These are phyloP conservation scores for Testicularia cyperi DNA, from an alignment of 1,284 basidiomycete species.

Conservation along the genomic window DNA sequence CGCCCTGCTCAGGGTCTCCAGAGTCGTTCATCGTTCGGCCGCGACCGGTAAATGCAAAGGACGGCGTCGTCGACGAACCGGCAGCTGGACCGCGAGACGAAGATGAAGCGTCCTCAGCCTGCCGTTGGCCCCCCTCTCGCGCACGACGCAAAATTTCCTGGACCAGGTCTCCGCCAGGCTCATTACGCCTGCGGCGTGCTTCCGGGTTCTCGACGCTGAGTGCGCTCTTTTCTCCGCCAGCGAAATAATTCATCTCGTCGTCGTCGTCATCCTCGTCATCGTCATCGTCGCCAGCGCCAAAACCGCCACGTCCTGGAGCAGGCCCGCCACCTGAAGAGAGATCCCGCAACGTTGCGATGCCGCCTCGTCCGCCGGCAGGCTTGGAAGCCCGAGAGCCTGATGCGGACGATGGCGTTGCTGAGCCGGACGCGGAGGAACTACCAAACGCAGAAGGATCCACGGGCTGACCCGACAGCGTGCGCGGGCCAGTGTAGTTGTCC, in stretches of 20 bases:
- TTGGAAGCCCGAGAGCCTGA: slow-evolving; percentile 2
- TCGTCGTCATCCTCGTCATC: slow-evolving; percentile 48
- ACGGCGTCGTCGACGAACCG: too few species aligned
- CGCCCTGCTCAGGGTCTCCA: slow-evolving; percentile 7
- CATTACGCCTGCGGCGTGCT: slow-evolving; percentile 62
- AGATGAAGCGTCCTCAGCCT: slow-evolving; percentile 6
- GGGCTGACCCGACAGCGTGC: slow-evolving; percentile 60
- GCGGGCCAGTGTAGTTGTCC: slow-evolving; percentile 42
- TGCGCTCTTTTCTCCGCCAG: slow-evolving; percentile 68
- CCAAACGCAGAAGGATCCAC: slow-evolving; percentile 40
- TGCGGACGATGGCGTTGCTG: not conserved
- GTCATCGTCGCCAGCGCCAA: slow-evolving; percentile 29
- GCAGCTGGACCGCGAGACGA: slow-evolving; percentile 2
- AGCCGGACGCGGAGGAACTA: slow-evolving; percentile 2
- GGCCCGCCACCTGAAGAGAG: slow-evolving; percentile 32
- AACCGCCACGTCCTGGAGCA: slow-evolving; percentile 11
- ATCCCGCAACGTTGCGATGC: slow-evolving; percentile 61
- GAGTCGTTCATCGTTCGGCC: slow-evolving; percentile 40
- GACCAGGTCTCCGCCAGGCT: slow-evolving; percentile 72
- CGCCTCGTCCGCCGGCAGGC: slow-evolving; percentile 23
- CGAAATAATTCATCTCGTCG: slow-evolving; percentile 56
- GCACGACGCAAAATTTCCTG: slow-evolving; percentile 77
- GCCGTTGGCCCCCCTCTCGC: slow-evolving; percentile 66
- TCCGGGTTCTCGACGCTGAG: slow-evolving; percentile 83
- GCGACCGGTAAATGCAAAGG: slow-evolving; percentile 32